Evolutionary conservation across 1,284 basidiomycete species (phyloP).

Genomic region (Irpex sp.): DNA sequence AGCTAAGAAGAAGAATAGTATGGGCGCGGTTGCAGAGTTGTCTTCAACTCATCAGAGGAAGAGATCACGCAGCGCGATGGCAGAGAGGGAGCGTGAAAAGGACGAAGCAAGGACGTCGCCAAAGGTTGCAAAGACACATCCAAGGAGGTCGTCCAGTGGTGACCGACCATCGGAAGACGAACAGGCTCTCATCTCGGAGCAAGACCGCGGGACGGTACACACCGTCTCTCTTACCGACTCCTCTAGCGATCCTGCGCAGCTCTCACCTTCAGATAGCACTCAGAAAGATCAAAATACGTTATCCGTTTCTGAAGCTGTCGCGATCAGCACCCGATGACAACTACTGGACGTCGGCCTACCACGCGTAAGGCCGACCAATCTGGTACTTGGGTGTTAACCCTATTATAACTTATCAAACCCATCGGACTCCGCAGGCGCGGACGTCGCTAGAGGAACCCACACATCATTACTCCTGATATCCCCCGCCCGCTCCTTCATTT

Average conservation of each 20-base stretch:
- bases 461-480: too few relatives aligned
- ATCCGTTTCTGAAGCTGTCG: too few relatives aligned
- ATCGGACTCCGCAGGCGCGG: neutral
- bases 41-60: slow-evolving; percentile 1
- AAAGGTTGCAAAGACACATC: neutral
- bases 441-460: neutral
- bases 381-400: too few relatives aligned
- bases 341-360: too few relatives aligned
- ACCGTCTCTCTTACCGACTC: too few relatives aligned
- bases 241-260: too few relatives aligned
- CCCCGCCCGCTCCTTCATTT: too few relatives aligned
- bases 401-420: neutral
- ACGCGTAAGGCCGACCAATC: too few relatives aligned
- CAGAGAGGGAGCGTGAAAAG: neutral
- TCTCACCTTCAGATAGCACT: too few relatives aligned
- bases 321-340: too few relatives aligned
- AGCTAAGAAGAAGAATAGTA: slow-evolving; percentile 18
- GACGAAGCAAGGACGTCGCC: neutral
- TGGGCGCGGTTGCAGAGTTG: neutral
- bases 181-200: neutral
- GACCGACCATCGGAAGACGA: neutral
- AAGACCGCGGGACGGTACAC: neutral
- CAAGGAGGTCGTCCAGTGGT: neutral
- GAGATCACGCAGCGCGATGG: slow-evolving; percentile 1
- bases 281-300: too few relatives aligned